These are phyloP conservation scores for Amanita polypyramis DNA, from an alignment of 768 basidiomycete genomes.

Conservation along the genomic window DNA sequence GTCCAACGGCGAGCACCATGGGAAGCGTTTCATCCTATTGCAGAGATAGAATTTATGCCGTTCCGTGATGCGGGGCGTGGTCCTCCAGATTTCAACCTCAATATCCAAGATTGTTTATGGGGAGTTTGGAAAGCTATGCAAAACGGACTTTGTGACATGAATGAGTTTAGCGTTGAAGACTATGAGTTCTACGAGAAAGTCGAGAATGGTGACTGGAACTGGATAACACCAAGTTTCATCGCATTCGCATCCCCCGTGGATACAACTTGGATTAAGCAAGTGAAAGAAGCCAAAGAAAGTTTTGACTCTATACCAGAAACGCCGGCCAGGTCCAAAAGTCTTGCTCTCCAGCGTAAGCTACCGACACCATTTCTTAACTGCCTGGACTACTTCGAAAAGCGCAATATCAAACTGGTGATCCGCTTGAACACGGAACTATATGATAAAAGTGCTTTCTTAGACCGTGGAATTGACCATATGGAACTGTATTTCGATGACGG, in stretches of 20 bases:
- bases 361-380: constrained; percentile 81
- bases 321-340: constrained; percentile 22
- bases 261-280: constrained; percentile 64
- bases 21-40: constrained; percentile 92
- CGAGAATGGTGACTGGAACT: constrained; percentile 94
- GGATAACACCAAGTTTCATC: constrained; percentile 86
- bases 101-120: constrained; percentile 87
- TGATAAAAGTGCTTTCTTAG: constrained; percentile 70
- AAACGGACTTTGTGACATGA: constrained; percentile 88
- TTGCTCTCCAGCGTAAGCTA: constrained; percentile 68
- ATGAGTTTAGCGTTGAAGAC: constrained; percentile 86
- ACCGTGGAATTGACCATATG: constrained; percentile 79
- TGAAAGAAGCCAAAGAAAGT: constrained; percentile 38
- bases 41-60: constrained; percentile 86
- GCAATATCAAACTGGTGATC: constrained; percentile 82
- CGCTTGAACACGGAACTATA: constrained; percentile 91
- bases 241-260: constrained; percentile 93
- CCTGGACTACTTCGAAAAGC: constrained; percentile 85
- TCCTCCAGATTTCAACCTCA: constrained; percentile 86
- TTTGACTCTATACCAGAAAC: constrained; percentile 15
- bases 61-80: constrained; percentile 95
- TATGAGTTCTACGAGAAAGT: constrained; percentile 95
- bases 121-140: constrained; percentile 86
- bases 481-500: constrained; percentile 98
- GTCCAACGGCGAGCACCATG: constrained; percentile 83